phyloP scores from a whole-genome alignment of 2,329 filamentous ascomycete species.

The Fonsecaea monophora region DNA sequence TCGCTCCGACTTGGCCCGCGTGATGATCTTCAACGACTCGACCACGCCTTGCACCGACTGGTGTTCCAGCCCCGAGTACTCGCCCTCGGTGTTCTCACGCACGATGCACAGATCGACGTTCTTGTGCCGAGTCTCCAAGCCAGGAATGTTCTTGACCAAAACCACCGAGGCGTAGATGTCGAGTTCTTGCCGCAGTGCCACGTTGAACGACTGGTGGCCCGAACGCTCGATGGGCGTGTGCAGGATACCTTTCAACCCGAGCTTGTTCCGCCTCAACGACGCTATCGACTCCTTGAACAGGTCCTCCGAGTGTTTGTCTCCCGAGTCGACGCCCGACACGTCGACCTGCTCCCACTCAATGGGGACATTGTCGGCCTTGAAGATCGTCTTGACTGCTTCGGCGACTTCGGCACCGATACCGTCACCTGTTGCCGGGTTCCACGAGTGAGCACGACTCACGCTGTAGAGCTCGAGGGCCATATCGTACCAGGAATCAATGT shows the following conservation, averaged over 20 bases:
- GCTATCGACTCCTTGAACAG: slow-evolving; percentile 95
- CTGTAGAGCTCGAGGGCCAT: slow-evolving; percentile 29
- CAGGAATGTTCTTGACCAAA: slow-evolving; percentile 99
- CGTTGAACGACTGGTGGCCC: slow-evolving; percentile 99
- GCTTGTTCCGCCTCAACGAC: slow-evolving; percentile 97
- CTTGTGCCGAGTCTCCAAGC: slow-evolving; percentile 96
- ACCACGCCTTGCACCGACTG: slow-evolving; percentile 96
- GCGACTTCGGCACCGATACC: slow-evolving; percentile 98
- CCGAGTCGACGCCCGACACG: slow-evolving; percentile 86
- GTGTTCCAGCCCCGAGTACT: slow-evolving; percentile 99
- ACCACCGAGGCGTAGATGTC: slow-evolving; percentile 99
- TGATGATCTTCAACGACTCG: slow-evolving; percentile 99
- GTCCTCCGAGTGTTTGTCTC: slow-evolving; percentile 86
- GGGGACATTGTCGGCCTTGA: slow-evolving; percentile 99
- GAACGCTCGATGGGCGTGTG: slow-evolving; percentile 97
- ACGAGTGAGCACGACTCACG: slow-evolving; percentile 22
- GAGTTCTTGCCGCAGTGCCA: slow-evolving; percentile 97
- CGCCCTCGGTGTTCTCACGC: slow-evolving; percentile 99
- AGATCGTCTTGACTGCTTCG: slow-evolving; percentile 97
- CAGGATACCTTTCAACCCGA: slow-evolving; percentile 97
- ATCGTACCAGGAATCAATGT: slow-evolving; percentile 88
- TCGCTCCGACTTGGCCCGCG: slow-evolving; percentile 96
- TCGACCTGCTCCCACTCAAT: slow-evolving; percentile 99
- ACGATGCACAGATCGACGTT: slow-evolving; percentile 99
- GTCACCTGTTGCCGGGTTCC: slow-evolving; percentile 64